Conservation (phyloP, 805 yeast species). For the Pichia pseudocactophila region DNA sequence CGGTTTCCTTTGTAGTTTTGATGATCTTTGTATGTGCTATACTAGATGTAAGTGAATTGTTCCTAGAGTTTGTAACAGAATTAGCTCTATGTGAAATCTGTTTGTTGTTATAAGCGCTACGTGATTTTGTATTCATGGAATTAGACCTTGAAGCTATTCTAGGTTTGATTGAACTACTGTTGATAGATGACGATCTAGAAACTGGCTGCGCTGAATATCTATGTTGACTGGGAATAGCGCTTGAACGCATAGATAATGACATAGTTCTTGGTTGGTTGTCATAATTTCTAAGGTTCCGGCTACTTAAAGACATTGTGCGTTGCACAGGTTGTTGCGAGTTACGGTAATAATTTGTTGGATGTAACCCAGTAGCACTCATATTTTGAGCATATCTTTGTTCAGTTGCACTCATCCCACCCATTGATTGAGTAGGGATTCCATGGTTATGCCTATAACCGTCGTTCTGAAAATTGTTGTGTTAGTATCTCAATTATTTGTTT, state of each 20-base stretch:
- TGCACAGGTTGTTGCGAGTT: conserved; percentile 6
- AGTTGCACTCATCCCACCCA: conserved; percentile 8
- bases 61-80: conserved; percentile 14
- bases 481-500: background rate
- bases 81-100: background rate
- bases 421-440: conserved; percentile 4
- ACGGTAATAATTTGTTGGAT: conserved; percentile 1
- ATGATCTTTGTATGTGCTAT: conserved; percentile 29
- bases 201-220: conserved; percentile 7
- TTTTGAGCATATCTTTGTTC: conserved; percentile 3
- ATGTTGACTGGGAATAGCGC: conserved; percentile 10
- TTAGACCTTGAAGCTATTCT: conserved; percentile 15
- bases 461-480: background rate
- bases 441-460: conserved; percentile 3
- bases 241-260: conserved; percentile 21
- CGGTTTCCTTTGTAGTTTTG: conserved; percentile 43
- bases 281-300: conserved; percentile 22
- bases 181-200: conserved; percentile 5
- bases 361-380: conserved; percentile 5
- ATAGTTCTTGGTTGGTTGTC: conserved; percentile 12
- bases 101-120: background rate
- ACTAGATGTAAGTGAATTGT: conserved; percentile 26
- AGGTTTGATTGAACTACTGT: background rate
- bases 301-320: conserved; percentile 27
- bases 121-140: conserved; percentile 12